Conservation (phyloP, 768 basidiomycete species). For the Russula griseocarnosa region DNA sequence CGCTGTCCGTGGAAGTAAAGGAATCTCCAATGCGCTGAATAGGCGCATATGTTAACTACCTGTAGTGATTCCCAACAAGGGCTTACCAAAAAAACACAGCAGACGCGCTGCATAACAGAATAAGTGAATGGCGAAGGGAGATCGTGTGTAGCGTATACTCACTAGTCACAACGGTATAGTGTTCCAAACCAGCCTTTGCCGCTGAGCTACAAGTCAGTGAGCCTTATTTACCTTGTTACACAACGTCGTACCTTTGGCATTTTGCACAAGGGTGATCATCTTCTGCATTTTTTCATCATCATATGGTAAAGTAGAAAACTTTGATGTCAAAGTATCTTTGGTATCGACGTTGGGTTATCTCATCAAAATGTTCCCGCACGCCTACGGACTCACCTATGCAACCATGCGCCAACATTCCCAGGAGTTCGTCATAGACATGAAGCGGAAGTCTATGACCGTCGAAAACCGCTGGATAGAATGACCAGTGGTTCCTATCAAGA, state of each 20-base stretch:
- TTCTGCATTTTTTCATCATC: slow-evolving; percentile 7
- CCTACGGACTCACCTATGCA: slow-evolving; percentile 39
- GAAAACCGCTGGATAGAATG: slow-evolving; percentile 30
- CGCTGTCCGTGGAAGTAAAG: slow-evolving; percentile 20
- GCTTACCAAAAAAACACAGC: slow-evolving; percentile 18
- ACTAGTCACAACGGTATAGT: slow-evolving; percentile 14
- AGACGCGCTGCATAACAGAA: slow-evolving; percentile 8
- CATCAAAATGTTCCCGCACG: not conserved
- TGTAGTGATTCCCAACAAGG: not conserved
- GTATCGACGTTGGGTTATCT: not conserved
- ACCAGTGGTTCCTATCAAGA: slow-evolving; percentile 32
- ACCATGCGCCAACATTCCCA: slow-evolving; percentile 38
- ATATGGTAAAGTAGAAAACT: slow-evolving; percentile 22
- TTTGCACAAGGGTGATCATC: slow-evolving; percentile 15
- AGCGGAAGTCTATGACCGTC: slow-evolving; percentile 10
- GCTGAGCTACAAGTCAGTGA: slow-evolving; percentile 1
- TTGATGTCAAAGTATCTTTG: slow-evolving; percentile 19
- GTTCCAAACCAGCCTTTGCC: slow-evolving; percentile 1
- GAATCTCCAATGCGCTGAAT: slow-evolving; percentile 20
- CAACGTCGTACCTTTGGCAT: slow-evolving; percentile 9
- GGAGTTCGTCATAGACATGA: slow-evolving; percentile 33
- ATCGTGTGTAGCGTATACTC: not conserved
- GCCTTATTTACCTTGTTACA: no score
- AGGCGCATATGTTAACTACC: not conserved
- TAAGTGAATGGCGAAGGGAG: not conserved